Evolutionary conservation across 2,329 filamentous ascomycete genomes (phyloP).

Genomic region (Fusarium nanum): DNA sequence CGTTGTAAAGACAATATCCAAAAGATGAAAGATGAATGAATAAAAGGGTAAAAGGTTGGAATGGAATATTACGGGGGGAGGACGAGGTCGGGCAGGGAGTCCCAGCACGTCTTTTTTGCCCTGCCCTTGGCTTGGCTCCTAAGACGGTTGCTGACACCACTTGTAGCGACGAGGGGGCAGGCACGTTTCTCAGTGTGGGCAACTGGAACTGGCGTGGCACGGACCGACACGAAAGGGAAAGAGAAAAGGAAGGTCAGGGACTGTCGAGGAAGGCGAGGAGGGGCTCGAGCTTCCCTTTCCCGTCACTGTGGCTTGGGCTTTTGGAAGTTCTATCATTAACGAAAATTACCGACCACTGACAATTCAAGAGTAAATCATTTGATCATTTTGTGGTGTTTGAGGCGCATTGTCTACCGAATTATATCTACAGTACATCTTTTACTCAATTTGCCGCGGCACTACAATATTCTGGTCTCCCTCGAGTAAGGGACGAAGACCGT

Average conservation of each 20-base stretch:
- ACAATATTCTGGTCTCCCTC: neutral
- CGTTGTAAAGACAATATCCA: slow-evolving; percentile 1
- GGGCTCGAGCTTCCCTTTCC: neutral
- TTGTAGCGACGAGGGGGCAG: slow-evolving; percentile 6
- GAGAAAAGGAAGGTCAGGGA: slow-evolving; percentile 17
- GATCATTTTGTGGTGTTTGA: neutral
- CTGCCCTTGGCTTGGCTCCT: slow-evolving; percentile 27
- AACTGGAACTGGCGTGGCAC: slow-evolving; percentile 20
- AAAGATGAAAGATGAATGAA: slow-evolving; percentile 9
- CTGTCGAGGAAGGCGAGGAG: slow-evolving; percentile 16
- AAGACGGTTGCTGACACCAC: slow-evolving; percentile 27
- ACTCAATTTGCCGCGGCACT: neutral
- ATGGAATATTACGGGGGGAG: slow-evolving; percentile 19
- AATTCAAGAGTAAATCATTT: neutral
- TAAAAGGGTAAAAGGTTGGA: slow-evolving; percentile 17
- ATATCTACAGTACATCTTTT: neutral
- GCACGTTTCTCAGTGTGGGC: slow-evolving; percentile 29
- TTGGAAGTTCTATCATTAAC: neutral
- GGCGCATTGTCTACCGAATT: neutral
- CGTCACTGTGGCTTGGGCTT: slow-evolving; percentile 37
- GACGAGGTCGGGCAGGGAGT: slow-evolving; percentile 36
- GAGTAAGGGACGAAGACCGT: slow-evolving; percentile 26
- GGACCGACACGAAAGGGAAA: slow-evolving; percentile 7
- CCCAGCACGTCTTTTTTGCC: slow-evolving; percentile 33
- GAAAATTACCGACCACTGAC: neutral